Evolutionary conservation across 2,329 filamentous ascomycete genomes (phyloP).

Genomic region (Xylaria sp.): DNA sequence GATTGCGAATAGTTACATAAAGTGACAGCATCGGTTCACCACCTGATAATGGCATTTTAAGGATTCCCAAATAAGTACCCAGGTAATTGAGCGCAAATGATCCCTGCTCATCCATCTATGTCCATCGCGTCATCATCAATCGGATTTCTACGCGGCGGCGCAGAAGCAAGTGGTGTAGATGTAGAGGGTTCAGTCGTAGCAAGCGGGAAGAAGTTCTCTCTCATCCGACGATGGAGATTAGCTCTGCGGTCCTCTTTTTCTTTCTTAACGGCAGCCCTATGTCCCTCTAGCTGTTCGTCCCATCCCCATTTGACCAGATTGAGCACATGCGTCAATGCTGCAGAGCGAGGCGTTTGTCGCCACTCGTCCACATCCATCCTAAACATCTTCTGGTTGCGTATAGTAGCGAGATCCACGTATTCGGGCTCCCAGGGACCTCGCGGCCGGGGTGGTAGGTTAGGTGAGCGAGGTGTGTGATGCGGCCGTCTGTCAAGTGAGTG

Average conservation of each 20-base stretch:
- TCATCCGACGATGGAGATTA: slow-evolving; percentile 32
- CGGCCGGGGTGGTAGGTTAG: slow-evolving; percentile 10
- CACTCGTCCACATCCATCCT: slow-evolving; percentile 18
- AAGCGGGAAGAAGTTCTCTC: slow-evolving; percentile 5
- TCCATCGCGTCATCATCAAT: slow-evolving; percentile 29
- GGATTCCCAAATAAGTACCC: neutral
- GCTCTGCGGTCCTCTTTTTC: slow-evolving; percentile 37
- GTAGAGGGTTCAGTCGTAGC: slow-evolving; percentile 8
- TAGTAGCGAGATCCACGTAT: slow-evolving; percentile 25
- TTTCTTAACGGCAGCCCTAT: slow-evolving; percentile 34
- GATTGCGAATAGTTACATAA: neutral
- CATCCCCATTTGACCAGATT: slow-evolving; percentile 38
- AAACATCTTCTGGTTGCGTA: slow-evolving; percentile 32
- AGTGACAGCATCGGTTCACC: neutral
- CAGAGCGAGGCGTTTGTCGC: slow-evolving; percentile 39
- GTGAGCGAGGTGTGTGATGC: neutral
- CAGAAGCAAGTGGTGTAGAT: neutral
- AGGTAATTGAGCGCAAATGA: neutral
- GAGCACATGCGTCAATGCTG: slow-evolving; percentile 35
- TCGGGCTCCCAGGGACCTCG: slow-evolving; percentile 33
- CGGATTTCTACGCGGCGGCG: neutral
- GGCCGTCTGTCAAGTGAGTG: slow-evolving; percentile 10
- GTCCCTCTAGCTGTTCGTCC: slow-evolving; percentile 38
- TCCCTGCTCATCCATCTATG: slow-evolving; percentile 19
- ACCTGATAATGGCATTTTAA: neutral